Base-by-base conservation (phyloP, 495 filamentous ascomycete species). In the Daldinia decipiens region DNA sequence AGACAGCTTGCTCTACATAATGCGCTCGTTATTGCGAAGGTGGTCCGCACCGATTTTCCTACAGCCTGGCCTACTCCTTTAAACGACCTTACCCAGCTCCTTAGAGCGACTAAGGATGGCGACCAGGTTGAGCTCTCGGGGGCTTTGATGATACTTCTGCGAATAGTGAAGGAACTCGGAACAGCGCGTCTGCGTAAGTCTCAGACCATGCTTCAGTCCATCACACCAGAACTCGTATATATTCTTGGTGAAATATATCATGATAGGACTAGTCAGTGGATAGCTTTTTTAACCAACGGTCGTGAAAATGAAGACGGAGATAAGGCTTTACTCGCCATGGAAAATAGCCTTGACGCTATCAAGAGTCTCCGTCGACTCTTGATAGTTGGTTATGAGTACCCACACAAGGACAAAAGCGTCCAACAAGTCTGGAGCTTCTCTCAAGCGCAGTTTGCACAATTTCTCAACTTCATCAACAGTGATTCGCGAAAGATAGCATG, bases 21-120 rank as follows among this genome's bases (percentile, higher is more conserved):
- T 80, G 91, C 95, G 8, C 84, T 99, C 55, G 88, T 94, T 61
- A 83, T 93, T 51, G 91, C 93, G 8, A 99, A 97, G 79, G 90
- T 98, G 34, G 86, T 93, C 47, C 86, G 95, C 19, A 90, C 92
- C 74, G 95, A 98, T 72, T 98, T 91, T 78, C 95, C 95, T 3
- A 81, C 84, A 54, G 92, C 95, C 19, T 99, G 95, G 93, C 83
- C 87, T 3, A 83, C 88, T 31, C 83, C 84, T 43, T 77, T 90
- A n/a, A 77, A 81, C 19, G 80, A 77, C 9, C 80, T 96, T 24
- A 88, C 91, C 65, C 77, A 83, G 53, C 82, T 87, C 40, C 86
- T 95, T 12, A 86, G 89, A 56, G 65, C 71, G 0, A 76, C 78
- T 5, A 82, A 79, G 59, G 62, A 82, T 27, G 77, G 78, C 26